phyloP scores from a whole-genome alignment of 192 early-diverging fungal genomes.

The Gigaspora rosea region DNA sequence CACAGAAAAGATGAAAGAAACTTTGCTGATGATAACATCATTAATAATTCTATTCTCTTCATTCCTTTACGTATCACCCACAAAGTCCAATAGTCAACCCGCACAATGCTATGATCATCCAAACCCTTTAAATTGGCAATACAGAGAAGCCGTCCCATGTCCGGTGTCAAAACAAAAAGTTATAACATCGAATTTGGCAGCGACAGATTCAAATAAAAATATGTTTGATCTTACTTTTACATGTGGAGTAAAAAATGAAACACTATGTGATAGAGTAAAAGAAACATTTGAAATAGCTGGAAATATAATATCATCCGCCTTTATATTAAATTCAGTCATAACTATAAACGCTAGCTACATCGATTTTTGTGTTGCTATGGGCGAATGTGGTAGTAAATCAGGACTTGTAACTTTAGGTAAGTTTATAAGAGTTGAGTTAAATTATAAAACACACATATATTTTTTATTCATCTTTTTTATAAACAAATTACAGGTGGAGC shows the following conservation, averaged over 20 bases:
- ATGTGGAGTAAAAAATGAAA: background rate
- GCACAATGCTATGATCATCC: constrained; percentile 11
- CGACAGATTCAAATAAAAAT: background rate
- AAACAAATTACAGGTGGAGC: constrained; percentile 33
- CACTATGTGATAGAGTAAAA: constrained; percentile 35
- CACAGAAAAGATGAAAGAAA: background rate
- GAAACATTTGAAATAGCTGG: constrained; percentile 36
- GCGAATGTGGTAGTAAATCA: background rate
- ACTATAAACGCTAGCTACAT: constrained; percentile 41
- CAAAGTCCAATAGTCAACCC: background rate
- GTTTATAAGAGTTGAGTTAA: background rate
- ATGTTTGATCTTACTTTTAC: constrained; percentile 2
- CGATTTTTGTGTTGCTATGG: constrained; percentile 32
- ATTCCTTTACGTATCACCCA: background rate
- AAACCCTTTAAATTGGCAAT: background rate
- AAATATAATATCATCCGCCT: constrained; percentile 35
- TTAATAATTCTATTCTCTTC: background rate
- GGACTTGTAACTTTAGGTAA: constrained; percentile 14
- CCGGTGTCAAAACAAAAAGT: background rate
- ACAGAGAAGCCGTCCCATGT: background rate
- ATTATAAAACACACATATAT: background rate
- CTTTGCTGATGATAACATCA: background rate
- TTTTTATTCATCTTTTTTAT: background rate
- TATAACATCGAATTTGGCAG: background rate
- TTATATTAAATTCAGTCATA: constrained; percentile 36